phyloP scores from a whole-genome alignment of 2,329 filamentous ascomycete species.

The Dactylonectria macrodidyma region DNA sequence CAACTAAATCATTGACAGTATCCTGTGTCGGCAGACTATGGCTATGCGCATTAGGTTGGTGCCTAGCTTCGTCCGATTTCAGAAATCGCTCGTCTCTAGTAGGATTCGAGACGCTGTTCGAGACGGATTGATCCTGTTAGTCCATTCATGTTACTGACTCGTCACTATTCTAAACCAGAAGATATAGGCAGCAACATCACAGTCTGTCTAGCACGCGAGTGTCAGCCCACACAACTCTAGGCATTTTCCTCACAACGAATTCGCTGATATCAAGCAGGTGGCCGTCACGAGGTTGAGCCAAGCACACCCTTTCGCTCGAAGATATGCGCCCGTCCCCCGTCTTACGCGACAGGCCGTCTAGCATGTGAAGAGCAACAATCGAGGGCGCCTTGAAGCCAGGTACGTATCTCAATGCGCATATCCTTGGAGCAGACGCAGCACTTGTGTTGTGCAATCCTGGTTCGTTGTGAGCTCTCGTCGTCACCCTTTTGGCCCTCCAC shows the following conservation, averaged over 20 bases:
- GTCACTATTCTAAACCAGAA: background rate
- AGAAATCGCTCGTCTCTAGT: background rate
- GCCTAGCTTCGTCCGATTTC: background rate
- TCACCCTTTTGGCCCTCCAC: slow-evolving; percentile 3
- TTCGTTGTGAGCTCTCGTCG: slow-evolving; percentile 13
- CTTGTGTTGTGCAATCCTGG: background rate
- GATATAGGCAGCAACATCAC: background rate
- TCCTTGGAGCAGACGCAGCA: background rate
- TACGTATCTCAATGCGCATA: too few relatives aligned
- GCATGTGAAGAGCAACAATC: slow-evolving; percentile 6
- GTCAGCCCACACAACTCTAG: slow-evolving; percentile 23
- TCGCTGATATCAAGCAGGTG: background rate
- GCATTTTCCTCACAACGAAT: slow-evolving; percentile 8
- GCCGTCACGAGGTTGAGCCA: slow-evolving; percentile 12
- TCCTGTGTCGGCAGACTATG: background rate
- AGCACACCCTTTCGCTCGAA: slow-evolving; percentile 18
- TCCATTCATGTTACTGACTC: background rate
- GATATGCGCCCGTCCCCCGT: slow-evolving; percentile 2
- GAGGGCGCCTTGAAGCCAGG: too few relatives aligned
- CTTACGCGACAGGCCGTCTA: background rate
- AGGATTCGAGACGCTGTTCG: background rate
- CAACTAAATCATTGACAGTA: background rate
- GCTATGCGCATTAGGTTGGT: background rate
- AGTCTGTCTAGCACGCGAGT: slow-evolving; percentile 9
- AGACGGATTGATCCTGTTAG: background rate